A percentile compares a stretch with the other conserved stretches of the same genome.
Evolutionary conservation across 2,329 filamentous ascomycete genomes (phyloP).

Genomic region (Magnaporthiopsis rhizophila): DNA sequence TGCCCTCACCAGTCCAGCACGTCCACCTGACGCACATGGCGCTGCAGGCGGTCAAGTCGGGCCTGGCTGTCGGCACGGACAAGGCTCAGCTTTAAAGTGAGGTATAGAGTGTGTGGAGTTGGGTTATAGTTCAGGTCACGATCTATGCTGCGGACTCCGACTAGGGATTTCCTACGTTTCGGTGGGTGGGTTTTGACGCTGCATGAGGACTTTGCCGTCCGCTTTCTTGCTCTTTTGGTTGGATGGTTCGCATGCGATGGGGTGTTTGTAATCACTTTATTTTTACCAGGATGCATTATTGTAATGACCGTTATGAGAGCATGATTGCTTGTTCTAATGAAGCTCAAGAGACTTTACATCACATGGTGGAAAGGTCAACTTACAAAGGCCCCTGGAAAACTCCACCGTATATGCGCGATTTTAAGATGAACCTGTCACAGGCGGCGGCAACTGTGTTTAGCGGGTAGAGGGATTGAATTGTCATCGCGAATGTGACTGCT

Average conservation of each 20-base stretch:
- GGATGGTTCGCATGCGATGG: neutral
- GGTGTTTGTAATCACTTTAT: neutral
- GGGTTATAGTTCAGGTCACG: neutral
- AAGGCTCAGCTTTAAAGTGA: neutral
- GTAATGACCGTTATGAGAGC: neutral
- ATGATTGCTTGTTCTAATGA: neutral
- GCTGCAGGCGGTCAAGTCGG: conserved; percentile 7
- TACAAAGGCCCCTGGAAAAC: too few species aligned
- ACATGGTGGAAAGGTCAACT: too few species aligned
- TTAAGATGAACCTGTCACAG: too few species aligned
- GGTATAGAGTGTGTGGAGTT: neutral
- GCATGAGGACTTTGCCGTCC: neutral
- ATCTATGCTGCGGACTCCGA: too few species aligned
- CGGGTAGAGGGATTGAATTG: too few species aligned
- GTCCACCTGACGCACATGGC: conserved; percentile 7
- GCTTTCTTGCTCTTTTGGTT: neutral
- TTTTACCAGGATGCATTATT: neutral
- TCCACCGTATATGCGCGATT: too few species aligned
- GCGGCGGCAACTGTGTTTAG: too few species aligned
- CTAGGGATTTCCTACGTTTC: neutral
- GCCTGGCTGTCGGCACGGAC: neutral
- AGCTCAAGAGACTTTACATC: neutral
- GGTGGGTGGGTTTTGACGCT: neutral
- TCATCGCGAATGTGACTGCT: too few species aligned
- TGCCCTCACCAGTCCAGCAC: conserved; percentile 3